phyloP scores from a whole-genome alignment of 495 filamentous ascomycete species.

The Aspergillus steynii region DNA sequence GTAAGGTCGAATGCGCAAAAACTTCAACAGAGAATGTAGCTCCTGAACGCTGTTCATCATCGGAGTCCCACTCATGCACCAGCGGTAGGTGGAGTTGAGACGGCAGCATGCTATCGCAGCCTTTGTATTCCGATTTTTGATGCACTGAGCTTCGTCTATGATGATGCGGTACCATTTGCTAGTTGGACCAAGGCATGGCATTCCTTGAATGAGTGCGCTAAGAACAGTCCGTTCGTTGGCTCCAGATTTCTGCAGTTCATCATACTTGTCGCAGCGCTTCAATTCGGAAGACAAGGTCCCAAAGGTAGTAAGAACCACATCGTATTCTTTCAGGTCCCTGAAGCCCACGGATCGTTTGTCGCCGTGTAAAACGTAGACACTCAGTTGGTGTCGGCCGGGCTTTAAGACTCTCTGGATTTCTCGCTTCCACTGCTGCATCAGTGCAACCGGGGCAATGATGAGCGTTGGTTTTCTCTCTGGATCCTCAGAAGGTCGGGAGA shows the following conservation, averaged over 20 bases:
- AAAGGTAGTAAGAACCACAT: constrained; percentile 90
- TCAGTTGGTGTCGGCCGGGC: constrained; percentile 57
- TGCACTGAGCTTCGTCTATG: constrained; percentile 90
- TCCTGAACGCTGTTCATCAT: constrained; percentile 91
- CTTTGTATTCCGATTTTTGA: constrained; percentile 82
- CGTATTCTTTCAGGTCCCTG: constrained; percentile 63
- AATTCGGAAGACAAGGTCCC: constrained; percentile 74
- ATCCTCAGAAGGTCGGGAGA: constrained; percentile 66
- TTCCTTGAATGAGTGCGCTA: constrained; percentile 23
- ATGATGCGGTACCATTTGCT: constrained; percentile 82
- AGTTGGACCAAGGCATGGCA: constrained; percentile 64
- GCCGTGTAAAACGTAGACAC: constrained; percentile 66
- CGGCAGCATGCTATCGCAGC: constrained; percentile 59
- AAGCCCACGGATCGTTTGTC: constrained; percentile 56
- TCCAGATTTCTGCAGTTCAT: constrained; percentile 31
- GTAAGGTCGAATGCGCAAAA: constrained; percentile 83
- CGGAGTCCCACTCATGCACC: constrained; percentile 90
- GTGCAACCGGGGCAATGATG: constrained; percentile 82
- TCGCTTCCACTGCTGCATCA: constrained; percentile 86
- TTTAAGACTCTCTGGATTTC: constrained; percentile 78
- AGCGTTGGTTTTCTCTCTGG: constrained; percentile 74
- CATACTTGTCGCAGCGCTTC: constrained; percentile 53
- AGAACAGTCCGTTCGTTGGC: constrained; percentile 19
- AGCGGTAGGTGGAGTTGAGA: constrained; percentile 66
- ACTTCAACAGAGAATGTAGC: constrained; percentile 78